Evolutionary conservation across 2,329 filamentous ascomycete species (phyloP).

Genomic region (Parastagonospora avenae): DNA sequence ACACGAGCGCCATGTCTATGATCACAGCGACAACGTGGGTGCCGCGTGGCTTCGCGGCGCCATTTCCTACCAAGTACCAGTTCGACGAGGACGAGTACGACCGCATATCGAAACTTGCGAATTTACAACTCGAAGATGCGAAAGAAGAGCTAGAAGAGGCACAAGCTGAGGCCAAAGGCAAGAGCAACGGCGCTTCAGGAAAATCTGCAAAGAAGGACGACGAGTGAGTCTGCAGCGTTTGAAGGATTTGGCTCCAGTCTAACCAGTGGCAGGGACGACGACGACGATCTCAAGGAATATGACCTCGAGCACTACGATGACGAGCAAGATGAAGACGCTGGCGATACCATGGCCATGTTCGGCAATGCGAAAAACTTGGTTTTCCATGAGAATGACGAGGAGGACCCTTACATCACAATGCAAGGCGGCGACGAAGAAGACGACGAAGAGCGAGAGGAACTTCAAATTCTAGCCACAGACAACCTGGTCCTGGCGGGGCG

Average conservation of each 20-base stretch:
- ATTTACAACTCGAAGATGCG: conserved; percentile 82
- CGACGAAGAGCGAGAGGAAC: conserved; percentile 88
- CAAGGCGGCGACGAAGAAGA: conserved; percentile 71
- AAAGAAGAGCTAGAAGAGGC: conserved; percentile 73
- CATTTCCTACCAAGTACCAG: conserved; percentile 55
- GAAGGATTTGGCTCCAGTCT: conserved; percentile 3
- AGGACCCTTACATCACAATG: conserved; percentile 96
- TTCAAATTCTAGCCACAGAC: conserved; percentile 90
- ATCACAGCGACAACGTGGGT: conserved; percentile 61
- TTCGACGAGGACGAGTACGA: conserved; percentile 59
- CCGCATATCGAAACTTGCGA: conserved; percentile 57
- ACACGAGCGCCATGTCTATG: conserved; percentile 56
- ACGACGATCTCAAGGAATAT: conserved; percentile 94
- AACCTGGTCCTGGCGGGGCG: conserved; percentile 91
- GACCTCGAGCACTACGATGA: conserved; percentile 96
- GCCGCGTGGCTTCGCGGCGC: conserved; percentile 56
- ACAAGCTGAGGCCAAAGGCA: conserved; percentile 53
- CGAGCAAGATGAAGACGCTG: conserved; percentile 72
- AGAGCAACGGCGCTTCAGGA: conserved; percentile 35
- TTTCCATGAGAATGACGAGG: conserved; percentile 92
- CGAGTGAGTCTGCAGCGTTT: conserved; percentile 14
- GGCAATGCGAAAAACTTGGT: conserved; percentile 91
- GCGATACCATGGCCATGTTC: conserved; percentile 86
- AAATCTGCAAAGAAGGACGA: conserved; percentile 27
- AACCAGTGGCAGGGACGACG: conserved; percentile 49